A percentile compares a stretch with the other conserved stretches of the same genome.
Evolutionary conservation across 345 rosid species (phyloP).

Genomic region (Eucalyptus coolabah): DNA sequence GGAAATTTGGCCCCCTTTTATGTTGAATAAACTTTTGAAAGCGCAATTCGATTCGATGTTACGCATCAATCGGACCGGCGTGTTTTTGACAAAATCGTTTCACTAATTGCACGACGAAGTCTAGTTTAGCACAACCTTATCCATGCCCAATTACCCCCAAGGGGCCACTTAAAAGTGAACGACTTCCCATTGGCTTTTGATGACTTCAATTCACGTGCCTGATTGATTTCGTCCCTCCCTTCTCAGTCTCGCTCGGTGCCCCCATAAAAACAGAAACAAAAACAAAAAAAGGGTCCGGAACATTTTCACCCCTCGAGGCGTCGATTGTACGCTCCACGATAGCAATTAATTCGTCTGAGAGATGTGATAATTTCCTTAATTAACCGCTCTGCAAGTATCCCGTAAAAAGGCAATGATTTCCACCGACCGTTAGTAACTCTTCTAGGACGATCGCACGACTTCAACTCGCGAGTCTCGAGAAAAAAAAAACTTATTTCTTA

Average conservation of each 20-base stretch:
- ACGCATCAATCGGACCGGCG: too few relatives aligned
- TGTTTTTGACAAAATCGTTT: neutral
- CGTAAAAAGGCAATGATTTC: neutral
- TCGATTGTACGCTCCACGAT: too few relatives aligned
- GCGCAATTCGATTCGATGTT: neutral
- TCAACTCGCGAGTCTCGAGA: neutral
- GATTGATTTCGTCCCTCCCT: neutral
- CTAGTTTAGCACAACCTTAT: neutral
- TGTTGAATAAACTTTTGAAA: neutral
- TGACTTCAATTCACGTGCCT: neutral
- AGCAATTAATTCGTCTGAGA: too few relatives aligned
- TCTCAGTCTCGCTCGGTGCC: neutral
- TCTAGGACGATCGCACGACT: neutral
- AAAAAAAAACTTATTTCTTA: rapidly evolving
- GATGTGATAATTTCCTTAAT: too few relatives aligned
- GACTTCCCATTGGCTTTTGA: neutral
- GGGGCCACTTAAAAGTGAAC: neutral
- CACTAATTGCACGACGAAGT: neutral
- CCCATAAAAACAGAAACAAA: too few relatives aligned
- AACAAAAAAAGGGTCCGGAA: neutral
- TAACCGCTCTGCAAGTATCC: too few relatives aligned
- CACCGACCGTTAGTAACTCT: neutral
- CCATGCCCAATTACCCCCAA: neutral
- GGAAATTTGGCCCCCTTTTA: neutral
- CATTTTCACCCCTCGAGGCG: too few relatives aligned